A percentile compares a stretch with the other conserved stretches of the same genome.
Conservation (phyloP, 176 grass and related monocot genomes). For the Triticum urartu region DNA sequence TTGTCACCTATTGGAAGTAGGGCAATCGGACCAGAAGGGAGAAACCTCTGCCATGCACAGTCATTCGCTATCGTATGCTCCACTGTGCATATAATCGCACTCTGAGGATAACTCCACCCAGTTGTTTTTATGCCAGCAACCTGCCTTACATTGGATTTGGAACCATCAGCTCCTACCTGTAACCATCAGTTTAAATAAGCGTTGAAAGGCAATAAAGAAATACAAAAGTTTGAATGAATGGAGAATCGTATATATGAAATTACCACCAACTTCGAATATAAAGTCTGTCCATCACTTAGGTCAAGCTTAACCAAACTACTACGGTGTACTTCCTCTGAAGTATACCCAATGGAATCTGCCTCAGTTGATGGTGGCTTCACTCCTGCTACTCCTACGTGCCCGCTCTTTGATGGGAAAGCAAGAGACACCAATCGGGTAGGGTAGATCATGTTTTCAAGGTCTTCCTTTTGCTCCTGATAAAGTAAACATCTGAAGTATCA, state of each 20-base stretch:
- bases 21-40: slow-evolving; percentile 84
- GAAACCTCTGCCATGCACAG: slow-evolving; percentile 96
- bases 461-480: slow-evolving; percentile 52
- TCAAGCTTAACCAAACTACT: slow-evolving; percentile 71
- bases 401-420: slow-evolving; percentile 47
- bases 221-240: slow-evolving; percentile 1
- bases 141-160: slow-evolving; percentile 84
- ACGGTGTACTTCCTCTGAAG: slow-evolving; percentile 36
- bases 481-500: slow-evolving; percentile 12
- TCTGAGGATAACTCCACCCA: slow-evolving; percentile 82
- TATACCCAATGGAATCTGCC: neutral
- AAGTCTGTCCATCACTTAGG: slow-evolving; percentile 65
- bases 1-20: slow-evolving; percentile 73
- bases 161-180: slow-evolving; percentile 90
- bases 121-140: slow-evolving; percentile 75
- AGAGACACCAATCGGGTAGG: slow-evolving; percentile 69
- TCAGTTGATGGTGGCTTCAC: slow-evolving; percentile 29
- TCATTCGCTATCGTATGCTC: slow-evolving; percentile 63
- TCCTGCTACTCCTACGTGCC: slow-evolving; percentile 10
- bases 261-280: slow-evolving; percentile 95
- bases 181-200: slow-evolving; percentile 20
- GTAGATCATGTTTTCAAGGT: slow-evolving; percentile 60
- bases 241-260: slow-evolving; percentile 27
- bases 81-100: slow-evolving; percentile 87
- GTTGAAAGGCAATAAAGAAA: slow-evolving; percentile 6